phyloP scores from a whole-genome alignment of 176 grass and related monocot species.

The Eleusine indica region DNA sequence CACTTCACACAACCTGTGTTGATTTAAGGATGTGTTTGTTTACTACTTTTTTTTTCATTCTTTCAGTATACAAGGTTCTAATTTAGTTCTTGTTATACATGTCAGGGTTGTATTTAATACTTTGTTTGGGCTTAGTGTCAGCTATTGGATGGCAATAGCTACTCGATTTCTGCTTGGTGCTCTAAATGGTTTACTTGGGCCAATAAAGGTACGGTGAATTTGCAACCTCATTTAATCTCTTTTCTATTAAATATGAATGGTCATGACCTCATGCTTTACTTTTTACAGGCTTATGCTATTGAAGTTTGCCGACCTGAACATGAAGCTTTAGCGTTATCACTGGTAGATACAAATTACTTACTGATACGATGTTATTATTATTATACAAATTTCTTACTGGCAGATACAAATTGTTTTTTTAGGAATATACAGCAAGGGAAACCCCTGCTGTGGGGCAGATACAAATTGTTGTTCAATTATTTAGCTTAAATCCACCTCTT shows the following conservation, averaged over 20 bases:
- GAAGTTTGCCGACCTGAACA: conserved; percentile 88
- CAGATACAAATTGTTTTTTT: conserved; percentile 25
- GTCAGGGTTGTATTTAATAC: conserved; percentile 88
- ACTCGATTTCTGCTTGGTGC: conserved; percentile 84
- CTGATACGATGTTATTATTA: not conserved
- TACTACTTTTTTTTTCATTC: not conserved
- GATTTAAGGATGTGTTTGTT: not conserved
- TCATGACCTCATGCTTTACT: conserved; percentile 17
- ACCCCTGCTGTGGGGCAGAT: conserved; percentile 30
- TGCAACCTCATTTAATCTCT: not conserved
- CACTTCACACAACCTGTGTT: conserved; percentile 1
- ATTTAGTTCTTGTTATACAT: conserved; percentile 33
- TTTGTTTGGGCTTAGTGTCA: conserved; percentile 88
- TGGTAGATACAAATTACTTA: conserved; percentile 50
- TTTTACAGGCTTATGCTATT: conserved; percentile 76
- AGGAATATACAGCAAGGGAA: too few species aligned
- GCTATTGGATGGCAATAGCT: conserved; percentile 89
- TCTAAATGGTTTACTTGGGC: conserved; percentile 84
- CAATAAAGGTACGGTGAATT: conserved; percentile 70
- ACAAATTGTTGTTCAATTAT: conserved; percentile 1
- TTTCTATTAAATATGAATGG: conserved; percentile 1
- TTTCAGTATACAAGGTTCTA: not conserved
- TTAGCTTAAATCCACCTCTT: conserved; percentile 12
- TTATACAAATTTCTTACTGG: conserved; percentile 24
- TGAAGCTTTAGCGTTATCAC: conserved; percentile 82